Conservation (phyloP, 805 yeast species). For the Lachancea cidri region DNA sequence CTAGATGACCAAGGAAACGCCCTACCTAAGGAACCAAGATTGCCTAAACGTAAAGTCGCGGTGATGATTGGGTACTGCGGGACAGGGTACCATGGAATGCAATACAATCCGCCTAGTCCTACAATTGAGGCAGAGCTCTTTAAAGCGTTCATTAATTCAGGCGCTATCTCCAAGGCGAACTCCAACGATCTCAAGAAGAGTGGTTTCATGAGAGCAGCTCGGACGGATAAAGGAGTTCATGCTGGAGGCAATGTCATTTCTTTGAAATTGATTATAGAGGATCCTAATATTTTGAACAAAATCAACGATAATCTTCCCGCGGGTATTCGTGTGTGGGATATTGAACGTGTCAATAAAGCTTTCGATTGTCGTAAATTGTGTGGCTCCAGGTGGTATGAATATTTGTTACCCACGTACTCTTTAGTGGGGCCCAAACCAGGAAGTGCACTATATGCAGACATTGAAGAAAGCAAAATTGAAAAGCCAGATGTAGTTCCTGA, state of each 20-base stretch:
- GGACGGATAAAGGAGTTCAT: conserved; percentile 95
- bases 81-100: conserved; percentile 96
- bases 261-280: conserved; percentile 72
- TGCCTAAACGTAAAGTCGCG: conserved; percentile 89
- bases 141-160: conserved; percentile 76
- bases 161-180: conserved; percentile 83
- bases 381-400: conserved; percentile 92
- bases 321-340: conserved; percentile 90
- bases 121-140: conserved; percentile 91
- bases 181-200: conserved; percentile 83
- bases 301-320: conserved; percentile 76
- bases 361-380: conserved; percentile 96
- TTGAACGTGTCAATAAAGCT: conserved; percentile 78
- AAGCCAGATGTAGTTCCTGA: conserved; percentile 55
- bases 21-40: conserved; percentile 49
- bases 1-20: conserved; percentile 63
- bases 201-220: conserved; percentile 81
- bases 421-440: conserved; percentile 86
- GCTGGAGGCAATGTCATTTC: conserved; percentile 94
- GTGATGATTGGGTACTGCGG: conserved; percentile 92
- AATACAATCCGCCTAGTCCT: conserved; percentile 77
- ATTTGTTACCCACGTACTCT: conserved; percentile 85
- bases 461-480: conserved; percentile 46
- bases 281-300: conserved; percentile 62
- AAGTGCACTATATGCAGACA: conserved; percentile 56